Base-by-base conservation (phyloP, 2,329 filamentous ascomycete genomes). In the Neopestalotiopsis sp. region DNA sequence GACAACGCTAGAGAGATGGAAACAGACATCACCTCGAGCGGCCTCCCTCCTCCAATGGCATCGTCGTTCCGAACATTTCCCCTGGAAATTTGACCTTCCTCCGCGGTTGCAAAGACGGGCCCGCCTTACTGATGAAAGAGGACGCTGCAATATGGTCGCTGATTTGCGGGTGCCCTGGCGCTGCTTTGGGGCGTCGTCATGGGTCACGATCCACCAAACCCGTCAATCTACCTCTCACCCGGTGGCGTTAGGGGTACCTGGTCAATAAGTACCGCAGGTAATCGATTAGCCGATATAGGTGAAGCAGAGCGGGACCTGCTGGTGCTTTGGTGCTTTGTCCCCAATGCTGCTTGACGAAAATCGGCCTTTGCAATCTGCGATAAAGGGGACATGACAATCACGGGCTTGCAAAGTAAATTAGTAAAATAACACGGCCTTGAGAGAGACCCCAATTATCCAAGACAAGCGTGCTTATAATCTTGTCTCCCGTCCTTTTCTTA, bases 51-150 rank as follows among this genome's bases (percentile, higher is more conserved):
- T 53, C 45, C 45, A 53, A 53, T 53, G 45, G 45, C 45, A 53
- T 53, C n/a, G 45, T 53, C n/a, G n/a, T 53, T 53, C n/a, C n/a
- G n/a, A 17, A 20, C 45, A 53, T 53, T 53, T 20, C 45, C 45
- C 61, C 61, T 20, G 61, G n/a, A 34, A 62, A 34, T 32, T 62
- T 62, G 61, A 62, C 61, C 61, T 62, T 62, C 61, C 61, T 62
- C 61, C 30, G 30, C 28, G 61, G 34, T 38, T 34, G 61, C n/a
- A 32, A 53, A 53, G 45, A 53, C 5, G 45, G 45, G 45, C 45
- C 45, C 45, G 45, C 45, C 45, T 20, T 53, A 53, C 45, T 20
- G n/a, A n/a, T 17, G n/a, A 53, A 38, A 40, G 34, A 34, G 61
- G 20, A 20, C 61, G n/a, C 4, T 34, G 61, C n/a, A 34, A 14